phyloP scores from a whole-genome alignment of 345 rosid species.

The Camelina laxa region DNA sequence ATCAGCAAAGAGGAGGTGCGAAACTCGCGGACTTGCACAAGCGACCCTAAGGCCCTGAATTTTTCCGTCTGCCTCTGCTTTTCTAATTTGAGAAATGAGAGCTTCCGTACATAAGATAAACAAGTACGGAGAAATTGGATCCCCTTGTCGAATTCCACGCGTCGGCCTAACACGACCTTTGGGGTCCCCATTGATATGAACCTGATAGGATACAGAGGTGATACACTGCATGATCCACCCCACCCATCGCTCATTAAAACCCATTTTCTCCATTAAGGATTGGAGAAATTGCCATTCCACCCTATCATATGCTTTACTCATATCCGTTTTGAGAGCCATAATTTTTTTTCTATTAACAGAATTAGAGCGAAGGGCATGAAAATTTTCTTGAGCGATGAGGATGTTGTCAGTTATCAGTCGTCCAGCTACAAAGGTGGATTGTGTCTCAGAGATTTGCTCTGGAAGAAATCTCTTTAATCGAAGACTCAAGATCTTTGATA shows the following conservation, averaged over 20 bases:
- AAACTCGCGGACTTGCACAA: too few relatives aligned
- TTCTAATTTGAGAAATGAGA: too few relatives aligned
- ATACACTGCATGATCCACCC: neutral
- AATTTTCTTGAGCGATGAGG: neutral
- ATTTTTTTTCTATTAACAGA: neutral
- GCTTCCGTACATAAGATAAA: too few relatives aligned
- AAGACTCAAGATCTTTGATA: neutral
- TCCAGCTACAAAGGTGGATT: neutral
- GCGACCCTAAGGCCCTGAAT: too few relatives aligned
- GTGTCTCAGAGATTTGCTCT: neutral
- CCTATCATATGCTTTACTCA: neutral
- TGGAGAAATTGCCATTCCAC: neutral
- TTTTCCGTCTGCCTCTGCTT: too few relatives aligned
- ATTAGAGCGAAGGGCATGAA: neutral
- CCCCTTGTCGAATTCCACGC: too few relatives aligned
- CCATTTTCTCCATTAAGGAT: neutral
- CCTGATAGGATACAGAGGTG: rapidly evolving
- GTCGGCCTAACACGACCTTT: neutral
- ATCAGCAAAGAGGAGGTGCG: too few relatives aligned
- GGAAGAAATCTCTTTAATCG: neutral
- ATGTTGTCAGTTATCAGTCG: neutral
- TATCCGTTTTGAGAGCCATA: neutral
- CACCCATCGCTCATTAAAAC: neutral
- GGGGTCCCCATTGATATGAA: neutral
- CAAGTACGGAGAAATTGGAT: too few relatives aligned